A percentile compares a stretch with the other conserved stretches of the same genome.
Evolutionary conservation across 768 basidiomycete species (phyloP).

Genomic region (Suillus brevipes): DNA sequence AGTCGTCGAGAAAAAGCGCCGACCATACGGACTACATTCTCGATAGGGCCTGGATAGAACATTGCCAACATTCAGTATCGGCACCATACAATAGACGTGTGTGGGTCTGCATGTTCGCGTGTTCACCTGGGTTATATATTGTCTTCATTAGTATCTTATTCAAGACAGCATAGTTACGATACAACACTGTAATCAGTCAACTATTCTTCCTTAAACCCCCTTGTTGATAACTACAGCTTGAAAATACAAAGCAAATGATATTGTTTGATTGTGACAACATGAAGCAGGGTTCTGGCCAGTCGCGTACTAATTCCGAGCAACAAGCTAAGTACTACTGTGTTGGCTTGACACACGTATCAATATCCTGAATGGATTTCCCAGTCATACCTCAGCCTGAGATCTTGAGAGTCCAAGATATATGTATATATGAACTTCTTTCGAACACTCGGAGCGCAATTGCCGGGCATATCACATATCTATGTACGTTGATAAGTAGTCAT

Average conservation of each 20-base stretch:
- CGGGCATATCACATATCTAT: neutral
- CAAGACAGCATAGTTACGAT: neutral
- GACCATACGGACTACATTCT: constrained; percentile 5
- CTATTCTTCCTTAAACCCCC: neutral
- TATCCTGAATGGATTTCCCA: too few species aligned
- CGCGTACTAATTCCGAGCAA: too few species aligned
- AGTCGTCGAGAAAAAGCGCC: constrained; percentile 1
- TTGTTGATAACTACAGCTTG: neutral
- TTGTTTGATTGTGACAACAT: neutral
- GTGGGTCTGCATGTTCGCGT: neutral
- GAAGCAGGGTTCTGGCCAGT: too few species aligned
- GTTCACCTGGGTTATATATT: neutral
- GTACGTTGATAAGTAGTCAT: neutral
- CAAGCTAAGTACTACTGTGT: too few species aligned
- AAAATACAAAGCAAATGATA: neutral
- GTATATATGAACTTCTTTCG: neutral
- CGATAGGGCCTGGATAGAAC: neutral
- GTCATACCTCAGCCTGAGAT: neutral
- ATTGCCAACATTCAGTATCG: too few species aligned
- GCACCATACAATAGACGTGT: neutral
- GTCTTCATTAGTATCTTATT: neutral
- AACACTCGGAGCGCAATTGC: neutral
- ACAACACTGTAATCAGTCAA: neutral
- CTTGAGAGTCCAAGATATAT: too few species aligned
- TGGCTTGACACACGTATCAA: too few species aligned